Evolutionary conservation across 169 alveolate species (phyloP).

Genomic region (Plasmodium gonderi): DNA sequence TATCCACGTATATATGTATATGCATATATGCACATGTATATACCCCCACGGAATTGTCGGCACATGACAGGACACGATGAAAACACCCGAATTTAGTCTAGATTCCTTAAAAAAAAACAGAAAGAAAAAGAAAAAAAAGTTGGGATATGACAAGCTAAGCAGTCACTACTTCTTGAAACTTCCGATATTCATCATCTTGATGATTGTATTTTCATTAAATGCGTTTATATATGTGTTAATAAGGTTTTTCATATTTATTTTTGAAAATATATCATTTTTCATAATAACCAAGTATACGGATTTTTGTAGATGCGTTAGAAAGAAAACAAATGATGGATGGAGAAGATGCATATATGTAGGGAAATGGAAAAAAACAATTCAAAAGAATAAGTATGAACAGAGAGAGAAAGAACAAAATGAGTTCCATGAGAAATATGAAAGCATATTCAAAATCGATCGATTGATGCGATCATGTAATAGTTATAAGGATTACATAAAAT

Average conservation of each 20-base stretch:
- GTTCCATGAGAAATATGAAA: constrained; percentile 7
- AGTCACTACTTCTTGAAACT: constrained; percentile 60
- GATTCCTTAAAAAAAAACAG: constrained; percentile 48
- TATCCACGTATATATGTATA: no score
- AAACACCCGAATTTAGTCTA: constrained; percentile 73
- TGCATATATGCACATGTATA: no score
- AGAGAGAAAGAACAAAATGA: not conserved
- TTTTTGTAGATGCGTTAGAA: not conserved
- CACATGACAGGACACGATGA: constrained; percentile 34
- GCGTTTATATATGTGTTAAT: constrained; percentile 62
- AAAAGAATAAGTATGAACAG: not conserved
- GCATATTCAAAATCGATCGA: constrained; percentile 28
- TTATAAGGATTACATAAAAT: constrained; percentile 45
- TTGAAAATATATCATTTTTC: constrained; percentile 48
- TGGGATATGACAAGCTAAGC: constrained; percentile 31
- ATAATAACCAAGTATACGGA: constrained; percentile 41
- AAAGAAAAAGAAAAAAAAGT: constrained; percentile 30
- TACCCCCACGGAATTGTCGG: not conserved
- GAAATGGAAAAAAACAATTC: not conserved
- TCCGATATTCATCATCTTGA: constrained; percentile 47
- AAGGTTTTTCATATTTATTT: constrained; percentile 28
- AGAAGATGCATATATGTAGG: not conserved
- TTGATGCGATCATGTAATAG: constrained; percentile 44
- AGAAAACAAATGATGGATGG: not conserved
- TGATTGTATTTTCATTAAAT: constrained; percentile 46